These are phyloP conservation scores for Acorus gramineus DNA, from an alignment of 106 monocot genomes.

Conservation along the genomic window DNA sequence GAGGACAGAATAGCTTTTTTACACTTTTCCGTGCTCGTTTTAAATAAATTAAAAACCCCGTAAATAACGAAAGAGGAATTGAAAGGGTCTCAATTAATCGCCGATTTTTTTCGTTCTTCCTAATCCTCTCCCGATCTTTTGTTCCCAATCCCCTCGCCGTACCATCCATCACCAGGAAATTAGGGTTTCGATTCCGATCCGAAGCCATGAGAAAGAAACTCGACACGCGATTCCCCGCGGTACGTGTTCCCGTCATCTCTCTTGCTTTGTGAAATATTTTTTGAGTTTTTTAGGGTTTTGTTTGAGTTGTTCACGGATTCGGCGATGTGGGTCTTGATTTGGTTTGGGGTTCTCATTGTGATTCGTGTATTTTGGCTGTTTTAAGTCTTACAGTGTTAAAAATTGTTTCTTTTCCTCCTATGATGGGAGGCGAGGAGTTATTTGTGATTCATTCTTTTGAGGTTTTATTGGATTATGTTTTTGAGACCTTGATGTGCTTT, in stretches of 20 bases:
- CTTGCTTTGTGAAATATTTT: neutral
- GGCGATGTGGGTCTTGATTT: neutral
- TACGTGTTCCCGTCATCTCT: slow-evolving; percentile 10
- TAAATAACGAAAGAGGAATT: no score
- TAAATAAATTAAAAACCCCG: no score
- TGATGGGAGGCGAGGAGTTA: neutral
- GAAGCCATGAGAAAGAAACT: slow-evolving; percentile 74
- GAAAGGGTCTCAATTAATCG: no score
- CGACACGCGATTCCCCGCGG: slow-evolving; percentile 78
- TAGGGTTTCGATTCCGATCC: neutral
- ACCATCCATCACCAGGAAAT: no score
- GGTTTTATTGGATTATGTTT: no score
- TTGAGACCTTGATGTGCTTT: no score
- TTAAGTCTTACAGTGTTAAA: neutral
- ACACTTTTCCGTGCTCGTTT: no score
- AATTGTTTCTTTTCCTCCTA: neutral
- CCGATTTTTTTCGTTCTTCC: no score
- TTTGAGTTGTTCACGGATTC: neutral
- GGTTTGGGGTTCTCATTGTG: neutral
- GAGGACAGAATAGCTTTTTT: no score
- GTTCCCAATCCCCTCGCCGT: no score
- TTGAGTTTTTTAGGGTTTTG: neutral
- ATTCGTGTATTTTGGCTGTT: neutral
- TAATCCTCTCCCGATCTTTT: no score
- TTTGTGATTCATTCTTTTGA: neutral